phyloP scores from a whole-genome alignment of 2,329 filamentous ascomycete species.

The Cladophialophora carrionii region DNA sequence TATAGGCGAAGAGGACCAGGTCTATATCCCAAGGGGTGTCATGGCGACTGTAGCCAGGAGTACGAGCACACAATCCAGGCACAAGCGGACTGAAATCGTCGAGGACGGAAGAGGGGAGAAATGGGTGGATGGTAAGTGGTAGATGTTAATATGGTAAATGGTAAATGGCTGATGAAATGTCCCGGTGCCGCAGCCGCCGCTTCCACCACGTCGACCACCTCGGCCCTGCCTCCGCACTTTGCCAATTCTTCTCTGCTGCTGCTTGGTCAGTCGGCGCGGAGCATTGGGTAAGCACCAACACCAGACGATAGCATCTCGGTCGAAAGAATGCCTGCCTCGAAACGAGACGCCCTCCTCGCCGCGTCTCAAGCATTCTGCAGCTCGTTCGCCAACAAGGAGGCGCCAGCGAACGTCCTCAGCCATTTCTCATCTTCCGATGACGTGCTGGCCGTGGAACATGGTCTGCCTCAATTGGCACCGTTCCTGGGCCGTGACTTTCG shows the following conservation, averaged over 20 bases:
- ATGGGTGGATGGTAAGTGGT: background rate
- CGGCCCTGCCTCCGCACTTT: constrained; percentile 26
- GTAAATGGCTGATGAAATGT: constrained; percentile 30
- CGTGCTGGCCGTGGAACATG: constrained; percentile 46
- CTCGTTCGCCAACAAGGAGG: constrained; percentile 41
- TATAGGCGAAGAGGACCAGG: background rate
- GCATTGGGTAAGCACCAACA: constrained; percentile 21
- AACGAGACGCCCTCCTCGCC: constrained; percentile 36
- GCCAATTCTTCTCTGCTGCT: background rate
- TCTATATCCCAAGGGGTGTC: constrained; percentile 16
- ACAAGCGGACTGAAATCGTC: constrained; percentile 13
- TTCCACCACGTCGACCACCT: too few species aligned
- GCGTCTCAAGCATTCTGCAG: constrained; percentile 41
- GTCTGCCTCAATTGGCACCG: constrained; percentile 47
- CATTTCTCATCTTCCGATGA: constrained; percentile 43
- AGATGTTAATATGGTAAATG: too few species aligned
- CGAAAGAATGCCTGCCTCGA: constrained; percentile 28
- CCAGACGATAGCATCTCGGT: background rate
- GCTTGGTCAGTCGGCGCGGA: constrained; percentile 22
- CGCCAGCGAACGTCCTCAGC: constrained; percentile 41
- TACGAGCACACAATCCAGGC: background rate
- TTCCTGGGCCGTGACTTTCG: constrained; percentile 50
- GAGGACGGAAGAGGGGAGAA: constrained; percentile 21
- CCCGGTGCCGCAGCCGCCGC: constrained; percentile 14
- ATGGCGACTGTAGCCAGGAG: background rate